phyloP scores from a whole-genome alignment of 495 filamentous ascomycete species.

The Tuber magnatum region DNA sequence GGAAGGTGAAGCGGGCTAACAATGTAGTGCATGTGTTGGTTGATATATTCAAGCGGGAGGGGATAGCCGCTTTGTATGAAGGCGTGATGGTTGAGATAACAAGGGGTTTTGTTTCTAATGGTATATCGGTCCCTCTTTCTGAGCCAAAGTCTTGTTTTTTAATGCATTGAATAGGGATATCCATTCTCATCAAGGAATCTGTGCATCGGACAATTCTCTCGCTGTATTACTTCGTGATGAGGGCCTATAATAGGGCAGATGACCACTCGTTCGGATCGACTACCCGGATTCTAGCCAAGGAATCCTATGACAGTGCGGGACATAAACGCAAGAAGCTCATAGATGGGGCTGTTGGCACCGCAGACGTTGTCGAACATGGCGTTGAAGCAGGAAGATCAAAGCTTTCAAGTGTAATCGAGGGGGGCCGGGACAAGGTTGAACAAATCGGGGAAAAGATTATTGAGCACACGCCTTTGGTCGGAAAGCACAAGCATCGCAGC shows the following conservation, averaged over 20 bases:
- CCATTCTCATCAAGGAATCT: conserved; percentile 80
- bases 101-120: conserved; percentile 80
- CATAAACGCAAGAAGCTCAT: conserved; percentile 30
- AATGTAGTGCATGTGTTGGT: conserved; percentile 29
- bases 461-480: conserved; percentile 14
- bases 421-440: conserved; percentile 13
- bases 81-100: conserved; percentile 70
- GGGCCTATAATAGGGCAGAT: conserved; percentile 36
- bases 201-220: conserved; percentile 69
- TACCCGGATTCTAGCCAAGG: conserved; percentile 26
- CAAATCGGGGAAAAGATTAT: conserved; percentile 22
- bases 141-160: conserved; percentile 6
- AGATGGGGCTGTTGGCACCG: conserved; percentile 28
- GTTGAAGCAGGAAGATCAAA: conserved; percentile 27
- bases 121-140: conserved; percentile 17
- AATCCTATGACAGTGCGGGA: conserved; percentile 29
- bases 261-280: conserved; percentile 34
- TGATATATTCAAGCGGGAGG: conserved; percentile 48
- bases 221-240: conserved; percentile 52
- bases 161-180: conserved; percentile 48
- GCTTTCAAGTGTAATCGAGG: conserved; percentile 19
- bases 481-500: conserved; percentile 12
- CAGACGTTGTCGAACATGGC: conserved; percentile 18
- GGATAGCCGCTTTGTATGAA: conserved; percentile 63
- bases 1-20: conserved; percentile 24